Conservation (phyloP, 1,139 yeast genomes). For the Meyerozyma athensensis region DNA sequence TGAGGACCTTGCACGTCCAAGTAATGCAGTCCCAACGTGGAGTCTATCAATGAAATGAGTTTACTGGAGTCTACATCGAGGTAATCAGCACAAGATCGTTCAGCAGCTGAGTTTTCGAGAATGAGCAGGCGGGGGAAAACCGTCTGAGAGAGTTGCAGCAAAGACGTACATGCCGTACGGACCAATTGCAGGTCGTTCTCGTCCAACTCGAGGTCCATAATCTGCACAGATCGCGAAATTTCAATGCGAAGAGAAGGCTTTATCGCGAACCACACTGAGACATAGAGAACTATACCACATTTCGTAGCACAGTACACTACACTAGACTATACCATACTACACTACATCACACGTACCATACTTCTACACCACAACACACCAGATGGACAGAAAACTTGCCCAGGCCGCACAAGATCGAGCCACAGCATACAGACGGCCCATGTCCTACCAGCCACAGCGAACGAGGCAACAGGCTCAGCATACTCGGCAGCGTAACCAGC, state of each 20-base stretch:
- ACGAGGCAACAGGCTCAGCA: neutral
- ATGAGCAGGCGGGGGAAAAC: neutral
- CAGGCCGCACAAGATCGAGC: neutral
- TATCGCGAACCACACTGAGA: too few relatives aligned
- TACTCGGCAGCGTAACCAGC: neutral
- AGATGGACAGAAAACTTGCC: too few relatives aligned
- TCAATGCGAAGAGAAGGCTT: too few relatives aligned
- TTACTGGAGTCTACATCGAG: neutral
- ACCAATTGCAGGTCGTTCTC: slow-evolving; percentile 1
- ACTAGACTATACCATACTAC: too few relatives aligned
- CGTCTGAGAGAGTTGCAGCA: neutral
- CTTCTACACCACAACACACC: too few relatives aligned
- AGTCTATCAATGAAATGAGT: neutral
- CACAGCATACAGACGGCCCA: neutral
- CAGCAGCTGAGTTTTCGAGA: neutral
- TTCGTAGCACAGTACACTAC: too few relatives aligned
- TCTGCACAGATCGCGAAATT: too few relatives aligned
- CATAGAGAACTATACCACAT: too few relatives aligned
- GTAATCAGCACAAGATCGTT: neutral
- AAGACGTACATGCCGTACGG: neutral
- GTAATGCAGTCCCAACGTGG: neutral
- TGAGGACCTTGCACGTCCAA: slow-evolving; percentile 7
- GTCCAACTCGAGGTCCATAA: neutral
- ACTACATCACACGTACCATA: too few relatives aligned
- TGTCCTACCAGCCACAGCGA: neutral